A percentile compares a stretch with the other conserved stretches of the same genome.
Evolutionary conservation across 306 rosid species (phyloP).

Genomic region (Prosopis cineraria): DNA sequence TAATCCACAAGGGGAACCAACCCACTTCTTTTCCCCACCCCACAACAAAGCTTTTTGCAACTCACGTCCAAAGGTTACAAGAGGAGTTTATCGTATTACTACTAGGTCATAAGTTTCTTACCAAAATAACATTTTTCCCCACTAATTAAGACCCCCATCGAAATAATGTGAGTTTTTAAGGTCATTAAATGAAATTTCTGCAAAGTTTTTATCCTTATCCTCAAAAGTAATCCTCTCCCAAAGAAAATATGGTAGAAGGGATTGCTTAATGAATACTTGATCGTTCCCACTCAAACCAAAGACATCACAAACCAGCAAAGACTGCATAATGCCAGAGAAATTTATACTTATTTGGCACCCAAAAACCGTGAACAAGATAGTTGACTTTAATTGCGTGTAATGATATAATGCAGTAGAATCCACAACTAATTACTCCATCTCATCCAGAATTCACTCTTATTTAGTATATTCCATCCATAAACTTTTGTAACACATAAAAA

Average conservation of each 20-base stretch:
- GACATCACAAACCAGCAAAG: neutral
- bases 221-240: no score
- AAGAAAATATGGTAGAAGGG: no score
- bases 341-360: no score
- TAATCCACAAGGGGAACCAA: neutral
- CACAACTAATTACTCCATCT: neutral
- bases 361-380: neutral
- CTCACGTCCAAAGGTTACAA: neutral
- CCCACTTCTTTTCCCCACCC: neutral
- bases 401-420: neutral
- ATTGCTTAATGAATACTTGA: no score
- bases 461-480: neutral
- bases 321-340: neutral
- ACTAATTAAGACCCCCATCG: no score
- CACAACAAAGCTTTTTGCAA: neutral
- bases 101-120: no score
- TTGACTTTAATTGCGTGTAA: neutral
- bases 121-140: no score
- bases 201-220: no score
- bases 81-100: no score
- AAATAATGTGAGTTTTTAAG: no score
- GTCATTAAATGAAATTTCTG: no score
- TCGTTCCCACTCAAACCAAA: no score
- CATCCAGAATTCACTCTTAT: slow-evolving; percentile 3
- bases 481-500: slow-evolving; percentile 9